Base-by-base conservation (phyloP, 139 green algal genomes). In the Spirogloea muscicola region DNA sequence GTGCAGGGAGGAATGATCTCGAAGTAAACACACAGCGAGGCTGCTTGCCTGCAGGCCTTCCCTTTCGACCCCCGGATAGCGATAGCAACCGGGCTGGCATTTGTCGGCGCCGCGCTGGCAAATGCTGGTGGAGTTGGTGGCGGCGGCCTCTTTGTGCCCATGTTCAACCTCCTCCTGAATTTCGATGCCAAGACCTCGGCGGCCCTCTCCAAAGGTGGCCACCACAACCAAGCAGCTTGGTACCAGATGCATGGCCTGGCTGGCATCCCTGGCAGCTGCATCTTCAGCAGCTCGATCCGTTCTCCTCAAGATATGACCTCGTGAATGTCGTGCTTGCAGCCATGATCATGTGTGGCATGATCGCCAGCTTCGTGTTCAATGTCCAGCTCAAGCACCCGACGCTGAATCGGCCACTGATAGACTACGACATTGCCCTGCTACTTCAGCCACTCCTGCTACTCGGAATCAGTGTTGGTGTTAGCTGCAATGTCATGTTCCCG, bases 401-500 rank as follows among this genome's bases (percentile, higher is more conserved):
- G 0, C 16, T 48, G 18, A n/a, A 76, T 25, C 44, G 31, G 61
- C 60, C 71, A 0, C 29, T 79, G 3, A 79, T 79, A 3, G 71
- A 79, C 49, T 79, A 76, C 6, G 68, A 44, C 37, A 34, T 79
- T 39, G 70, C 70, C 16, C 36, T 55, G 36, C 70, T 79, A 10
- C 29, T 79, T 29, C 62, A 79, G 70, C 70, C 58, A 1, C 33
- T 34, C 29, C 70, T 79, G 36, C 70, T 79, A 37, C 39, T 79
- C 27, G 70, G 70, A 6, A 79, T 79, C 70, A 79, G 70, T 33
- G 7, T 78, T 0, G 70, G 70, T 10, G 70, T 79, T 2, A n/a
- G 31, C 0, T 79, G 70, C 70, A 79, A 79, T 60, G 61, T 79
- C 3, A 66, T 79, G 1, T 79, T 79, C 27, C 70, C 70, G 0